Conservation (phyloP, 2,329 filamentous ascomycete genomes). For the Colletotrichum echinochloae region DNA sequence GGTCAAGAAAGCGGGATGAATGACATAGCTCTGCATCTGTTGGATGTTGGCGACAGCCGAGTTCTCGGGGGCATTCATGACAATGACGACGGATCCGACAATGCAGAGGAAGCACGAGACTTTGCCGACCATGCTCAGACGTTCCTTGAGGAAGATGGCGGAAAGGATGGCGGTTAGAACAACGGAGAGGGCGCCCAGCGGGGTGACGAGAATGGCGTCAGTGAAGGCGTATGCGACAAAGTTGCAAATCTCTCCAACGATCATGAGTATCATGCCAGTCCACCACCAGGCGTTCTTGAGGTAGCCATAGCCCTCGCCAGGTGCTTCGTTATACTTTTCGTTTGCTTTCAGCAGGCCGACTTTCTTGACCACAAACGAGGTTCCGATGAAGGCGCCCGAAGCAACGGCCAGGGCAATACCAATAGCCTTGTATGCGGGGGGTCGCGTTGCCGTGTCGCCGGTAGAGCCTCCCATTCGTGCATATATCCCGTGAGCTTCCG, state of each 20-base stretch:
- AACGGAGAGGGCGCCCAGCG: constrained; percentile 89
- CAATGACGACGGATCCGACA: constrained; percentile 91
- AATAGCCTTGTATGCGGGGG: constrained; percentile 80
- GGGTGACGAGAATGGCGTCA: constrained; percentile 94
- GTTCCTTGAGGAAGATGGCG: constrained; percentile 95
- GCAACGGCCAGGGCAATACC: constrained; percentile 87
- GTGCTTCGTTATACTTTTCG: constrained; percentile 94
- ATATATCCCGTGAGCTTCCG: constrained; percentile 37
- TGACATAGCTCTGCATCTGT: constrained; percentile 89
- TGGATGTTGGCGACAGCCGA: constrained; percentile 89
- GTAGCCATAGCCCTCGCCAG: constrained; percentile 96
- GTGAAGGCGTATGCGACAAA: constrained; percentile 98
- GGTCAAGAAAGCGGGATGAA: constrained; percentile 85
- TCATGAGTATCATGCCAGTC: constrained; percentile 96
- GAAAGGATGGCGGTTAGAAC: constrained; percentile 93
- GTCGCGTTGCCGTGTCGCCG: constrained; percentile 50
- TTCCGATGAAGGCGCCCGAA: constrained; percentile 92
- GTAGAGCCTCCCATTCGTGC: constrained; percentile 37
- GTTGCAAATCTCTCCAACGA: constrained; percentile 95
- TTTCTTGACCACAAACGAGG: constrained; percentile 97
- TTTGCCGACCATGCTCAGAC: constrained; percentile 94
- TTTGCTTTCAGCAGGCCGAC: constrained; percentile 91
- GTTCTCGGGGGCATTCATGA: constrained; percentile 89
- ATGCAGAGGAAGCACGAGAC: constrained; percentile 97
- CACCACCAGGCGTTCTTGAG: constrained; percentile 97